A percentile compares a stretch with the other conserved stretches of the same genome.
These are phyloP conservation scores for Eutypella sp. DNA, from an alignment of 2,329 filamentous ascomycete genomes.

Conservation along the genomic window DNA sequence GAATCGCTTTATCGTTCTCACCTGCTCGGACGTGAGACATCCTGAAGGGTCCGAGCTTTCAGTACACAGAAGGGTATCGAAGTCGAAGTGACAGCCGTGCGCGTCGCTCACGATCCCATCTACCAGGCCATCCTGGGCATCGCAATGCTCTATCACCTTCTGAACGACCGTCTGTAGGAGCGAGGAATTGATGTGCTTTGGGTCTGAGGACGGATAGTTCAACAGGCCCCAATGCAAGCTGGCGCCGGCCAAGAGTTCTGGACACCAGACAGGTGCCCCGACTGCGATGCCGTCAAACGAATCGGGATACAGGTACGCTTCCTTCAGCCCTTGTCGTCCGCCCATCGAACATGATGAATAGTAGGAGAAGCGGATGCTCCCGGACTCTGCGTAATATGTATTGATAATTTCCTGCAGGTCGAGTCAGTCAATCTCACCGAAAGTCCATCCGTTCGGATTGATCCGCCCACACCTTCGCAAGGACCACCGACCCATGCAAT, in stretches of 20 bases:
- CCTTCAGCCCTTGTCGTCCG: conserved; percentile 52
- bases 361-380: conserved; percentile 42
- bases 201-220: conserved; percentile 36
- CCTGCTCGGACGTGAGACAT: conserved; percentile 36
- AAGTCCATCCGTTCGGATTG: neutral
- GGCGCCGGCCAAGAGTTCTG: conserved; percentile 31
- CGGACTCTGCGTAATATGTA: conserved; percentile 39
- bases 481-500: conserved; percentile 44
- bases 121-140: conserved; percentile 36
- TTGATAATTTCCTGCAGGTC: conserved; percentile 34
- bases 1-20: conserved; percentile 28
- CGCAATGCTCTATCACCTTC: conserved; percentile 39
- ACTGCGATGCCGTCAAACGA: conserved; percentile 55
- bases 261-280: conserved; percentile 47
- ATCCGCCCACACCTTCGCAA: conserved; percentile 31
- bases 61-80: conserved; percentile 32
- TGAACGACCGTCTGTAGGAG: conserved; percentile 35
- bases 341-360: conserved; percentile 56
- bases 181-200: conserved; percentile 34
- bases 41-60: conserved; percentile 10
- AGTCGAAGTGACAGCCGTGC: conserved; percentile 32
- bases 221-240: conserved; percentile 37
- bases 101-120: conserved; percentile 39
- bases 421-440: neutral
- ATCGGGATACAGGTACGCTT: conserved; percentile 46